Base-by-base conservation (phyloP, 805 yeast species). In the Yarrowia divulgata region DNA sequence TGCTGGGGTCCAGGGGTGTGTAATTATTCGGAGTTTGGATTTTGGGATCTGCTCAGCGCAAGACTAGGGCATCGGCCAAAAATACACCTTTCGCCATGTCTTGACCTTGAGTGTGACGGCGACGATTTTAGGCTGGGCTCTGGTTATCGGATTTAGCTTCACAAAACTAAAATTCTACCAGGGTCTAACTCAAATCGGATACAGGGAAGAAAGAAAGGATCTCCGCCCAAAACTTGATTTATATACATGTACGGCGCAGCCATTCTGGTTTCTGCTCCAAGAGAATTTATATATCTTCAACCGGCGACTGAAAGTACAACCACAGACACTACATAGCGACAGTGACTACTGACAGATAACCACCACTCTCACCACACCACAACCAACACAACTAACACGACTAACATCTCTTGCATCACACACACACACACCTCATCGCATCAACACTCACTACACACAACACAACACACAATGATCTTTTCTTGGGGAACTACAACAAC, bases 171-270 rank as follows among this genome's bases (percentile, higher is more conserved):
- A 14, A 13, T 14, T 16, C 48, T 40, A 40, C 48, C 48, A 40
- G 63, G 48, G 48, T 29, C 48, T 42, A 57, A 57, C 63, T 42
- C 48, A 14, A 57, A 29, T 29, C 63, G 63, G 48, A 16, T 57
- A 42, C 48, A 57, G 63, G 48, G 48, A 57, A 57, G 48, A 29
- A 40, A 23, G 23, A 23, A 55, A 40, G 48, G 23, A 55, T 39
- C 62, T 40, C 46, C 62, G 62, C 46, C 60, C 62, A 48, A 55
- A 23, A 40, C 62, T 40, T 57, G 37, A 29, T 40, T 40, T 57
- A 40, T 42, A 57, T 57, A 57, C 63, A 40, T 57, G 48, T 57
- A 40, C 39, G 63, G 63, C 63, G 63, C 63, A 57, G 23, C 45
- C 29, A 23, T 23, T 23, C 29, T 23, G 29, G 29, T 19, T 54